Evolutionary conservation across 106 monocot species (phyloP).

Genomic region (Dendrobium nobile): DNA sequence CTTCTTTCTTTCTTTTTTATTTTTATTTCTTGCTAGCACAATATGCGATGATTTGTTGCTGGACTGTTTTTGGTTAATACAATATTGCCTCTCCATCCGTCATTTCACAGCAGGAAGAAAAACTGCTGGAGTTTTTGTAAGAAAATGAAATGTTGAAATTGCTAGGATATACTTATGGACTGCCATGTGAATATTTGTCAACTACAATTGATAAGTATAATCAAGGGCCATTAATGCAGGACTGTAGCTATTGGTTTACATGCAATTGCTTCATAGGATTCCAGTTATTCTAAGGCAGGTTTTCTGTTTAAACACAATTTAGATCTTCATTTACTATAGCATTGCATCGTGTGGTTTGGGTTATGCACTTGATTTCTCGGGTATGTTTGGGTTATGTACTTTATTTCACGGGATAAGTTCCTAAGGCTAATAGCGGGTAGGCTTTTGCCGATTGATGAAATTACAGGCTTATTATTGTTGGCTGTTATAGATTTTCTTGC

Average conservation of each 20-base stretch:
- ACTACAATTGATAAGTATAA: neutral
- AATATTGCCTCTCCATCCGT: neutral
- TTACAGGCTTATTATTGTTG: no score
- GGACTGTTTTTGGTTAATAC: neutral
- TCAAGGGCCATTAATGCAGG: neutral
- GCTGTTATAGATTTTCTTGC: no score
- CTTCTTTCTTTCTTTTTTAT: neutral
- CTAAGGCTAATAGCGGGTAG: no score
- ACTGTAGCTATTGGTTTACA: neutral
- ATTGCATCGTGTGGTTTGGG: no score
- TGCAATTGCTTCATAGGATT: no score
- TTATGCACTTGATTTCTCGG: no score
- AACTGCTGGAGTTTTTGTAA: neutral
- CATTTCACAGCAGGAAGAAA: neutral
- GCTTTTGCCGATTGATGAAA: no score
- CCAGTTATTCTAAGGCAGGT: no score
- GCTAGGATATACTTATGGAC: neutral
- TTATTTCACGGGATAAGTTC: no score
- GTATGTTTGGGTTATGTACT: no score
- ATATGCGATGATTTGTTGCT: neutral
- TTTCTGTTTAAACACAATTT: no score
- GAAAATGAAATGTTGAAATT: neutral
- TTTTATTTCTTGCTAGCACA: neutral
- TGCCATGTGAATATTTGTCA: neutral
- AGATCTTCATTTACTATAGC: no score